Evolutionary conservation across 768 basidiomycete species (phyloP).

Genomic region (Mycena albidolilacea): DNA sequence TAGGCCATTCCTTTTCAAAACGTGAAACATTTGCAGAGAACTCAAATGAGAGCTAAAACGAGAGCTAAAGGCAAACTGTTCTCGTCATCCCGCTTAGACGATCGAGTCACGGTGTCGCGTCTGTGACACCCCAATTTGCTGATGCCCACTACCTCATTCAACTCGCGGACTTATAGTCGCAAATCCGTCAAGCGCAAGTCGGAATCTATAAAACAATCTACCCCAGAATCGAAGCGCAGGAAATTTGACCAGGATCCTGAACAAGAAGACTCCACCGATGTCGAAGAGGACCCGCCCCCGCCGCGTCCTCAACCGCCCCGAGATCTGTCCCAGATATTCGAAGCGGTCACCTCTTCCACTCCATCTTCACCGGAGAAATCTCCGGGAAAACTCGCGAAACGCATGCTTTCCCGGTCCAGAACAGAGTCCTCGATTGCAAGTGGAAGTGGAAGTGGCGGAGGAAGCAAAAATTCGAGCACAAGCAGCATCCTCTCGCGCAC

Average conservation of each 20-base stretch:
- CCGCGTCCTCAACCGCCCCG: conserved; percentile 27
- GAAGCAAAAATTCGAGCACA: conserved; percentile 38
- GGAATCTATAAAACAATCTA: conserved; percentile 18
- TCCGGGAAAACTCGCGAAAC: conserved; percentile 68
- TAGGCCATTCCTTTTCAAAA: too few species aligned
- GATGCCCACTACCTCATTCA: conserved; percentile 39
- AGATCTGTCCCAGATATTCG: conserved; percentile 39
- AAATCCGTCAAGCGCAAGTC: conserved; percentile 32
- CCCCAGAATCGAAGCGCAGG: conserved; percentile 33
- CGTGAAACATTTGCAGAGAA: too few species aligned
- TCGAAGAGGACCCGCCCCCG: conserved; percentile 34
- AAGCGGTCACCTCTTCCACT: conserved; percentile 34
- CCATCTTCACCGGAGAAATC: conserved; percentile 45
- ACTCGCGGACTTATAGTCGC: conserved; percentile 36
- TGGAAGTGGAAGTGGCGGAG: conserved; percentile 33
- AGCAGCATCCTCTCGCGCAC: conserved; percentile 36
- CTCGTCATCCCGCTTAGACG: too few species aligned
- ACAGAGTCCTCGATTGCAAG: conserved; percentile 70
- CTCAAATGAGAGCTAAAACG: too few species aligned
- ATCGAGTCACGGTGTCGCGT: not conserved
- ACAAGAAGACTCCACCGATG: conserved; percentile 33
- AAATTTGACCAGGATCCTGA: conserved; percentile 31
- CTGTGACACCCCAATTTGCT: conserved; percentile 8
- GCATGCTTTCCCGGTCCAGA: conserved; percentile 80
- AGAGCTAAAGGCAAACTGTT: too few species aligned